Evolutionary conservation across 768 basidiomycete genomes (phyloP).

Genomic region (Auricularia sp.): DNA sequence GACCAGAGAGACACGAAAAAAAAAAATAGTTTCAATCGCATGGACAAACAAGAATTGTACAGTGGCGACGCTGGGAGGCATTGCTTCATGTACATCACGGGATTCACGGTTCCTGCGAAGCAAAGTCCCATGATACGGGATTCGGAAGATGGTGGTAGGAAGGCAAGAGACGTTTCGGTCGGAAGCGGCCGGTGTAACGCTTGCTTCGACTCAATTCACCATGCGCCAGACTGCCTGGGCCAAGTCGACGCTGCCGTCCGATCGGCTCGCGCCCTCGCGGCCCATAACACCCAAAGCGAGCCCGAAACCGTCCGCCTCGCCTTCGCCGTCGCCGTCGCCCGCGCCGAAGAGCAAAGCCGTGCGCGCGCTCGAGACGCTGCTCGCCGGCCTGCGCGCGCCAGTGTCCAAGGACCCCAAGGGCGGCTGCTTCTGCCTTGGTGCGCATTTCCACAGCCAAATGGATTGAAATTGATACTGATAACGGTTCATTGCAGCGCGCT

Average conservation of each 20-base stretch:
- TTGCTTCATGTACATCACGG: no score
- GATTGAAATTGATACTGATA: not conserved
- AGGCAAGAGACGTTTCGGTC: not conserved
- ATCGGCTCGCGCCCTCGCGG: not conserved
- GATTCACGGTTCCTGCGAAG: no score
- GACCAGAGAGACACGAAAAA: no score
- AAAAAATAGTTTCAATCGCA: no score
- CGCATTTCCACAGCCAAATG: slow-evolving; percentile 2
- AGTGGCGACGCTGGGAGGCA: no score
- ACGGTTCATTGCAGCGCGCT: slow-evolving; percentile 32
- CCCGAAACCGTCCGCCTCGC: not conserved
- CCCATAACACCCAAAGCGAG: not conserved
- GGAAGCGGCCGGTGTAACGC: not conserved
- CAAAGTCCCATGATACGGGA: no score
- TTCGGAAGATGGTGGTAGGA: not conserved
- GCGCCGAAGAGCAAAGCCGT: slow-evolving; percentile 40
- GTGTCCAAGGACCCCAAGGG: slow-evolving; percentile 43
- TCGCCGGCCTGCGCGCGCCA: slow-evolving; percentile 26
- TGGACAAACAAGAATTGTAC: no score
- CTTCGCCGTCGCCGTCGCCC: not conserved
- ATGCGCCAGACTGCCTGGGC: not conserved
- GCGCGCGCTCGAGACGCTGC: slow-evolving; percentile 35
- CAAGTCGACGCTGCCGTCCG: not conserved
- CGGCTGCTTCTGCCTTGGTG: slow-evolving; percentile 65
- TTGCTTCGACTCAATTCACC: not conserved